phyloP scores from a whole-genome alignment of 2,329 filamentous ascomycete genomes.

The Stagonosporopsis tanaceti region DNA sequence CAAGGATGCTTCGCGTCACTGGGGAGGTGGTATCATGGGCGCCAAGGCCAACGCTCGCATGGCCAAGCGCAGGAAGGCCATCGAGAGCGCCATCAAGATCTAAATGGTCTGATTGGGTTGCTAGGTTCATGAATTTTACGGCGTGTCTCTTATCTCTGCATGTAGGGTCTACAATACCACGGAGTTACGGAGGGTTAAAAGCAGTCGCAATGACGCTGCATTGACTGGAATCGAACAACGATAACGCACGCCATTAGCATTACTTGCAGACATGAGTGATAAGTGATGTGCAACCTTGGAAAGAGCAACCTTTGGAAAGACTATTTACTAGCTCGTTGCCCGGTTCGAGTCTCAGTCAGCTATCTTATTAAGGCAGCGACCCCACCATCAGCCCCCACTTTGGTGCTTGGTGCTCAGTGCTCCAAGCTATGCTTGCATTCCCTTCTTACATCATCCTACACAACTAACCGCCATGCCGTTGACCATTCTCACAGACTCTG shows the following conservation, averaged over 20 bases:
- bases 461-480: conserved; percentile 59
- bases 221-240: conserved; percentile 48
- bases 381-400: conserved; percentile 9
- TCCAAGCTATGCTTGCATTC: conserved; percentile 2
- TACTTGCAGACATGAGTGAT: conserved; percentile 28
- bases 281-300: conserved; percentile 25
- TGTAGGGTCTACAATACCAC: conserved; percentile 50
- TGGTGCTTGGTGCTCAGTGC: background rate
- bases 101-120: conserved; percentile 61
- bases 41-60: conserved; percentile 82
- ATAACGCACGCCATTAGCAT: conserved; percentile 44
- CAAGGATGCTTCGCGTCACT: conserved; percentile 89
- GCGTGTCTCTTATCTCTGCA: conserved; percentile 52
- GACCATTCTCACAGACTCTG: conserved; percentile 65
- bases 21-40: conserved; percentile 99
- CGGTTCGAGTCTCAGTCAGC: background rate
- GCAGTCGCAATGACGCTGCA: conserved; percentile 40
- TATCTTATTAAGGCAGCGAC: conserved; percentile 6
- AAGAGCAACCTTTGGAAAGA: conserved; percentile 17
- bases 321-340: background rate
- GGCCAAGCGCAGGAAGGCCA: conserved; percentile 92
- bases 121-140: conserved; percentile 43
- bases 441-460: conserved; percentile 14
- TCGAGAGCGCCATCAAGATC: conserved; percentile 97
- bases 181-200: conserved; percentile 52